Evolutionary conservation across 139 green algal species (phyloP).

Genomic region (Chlamydomonas sp.): DNA sequence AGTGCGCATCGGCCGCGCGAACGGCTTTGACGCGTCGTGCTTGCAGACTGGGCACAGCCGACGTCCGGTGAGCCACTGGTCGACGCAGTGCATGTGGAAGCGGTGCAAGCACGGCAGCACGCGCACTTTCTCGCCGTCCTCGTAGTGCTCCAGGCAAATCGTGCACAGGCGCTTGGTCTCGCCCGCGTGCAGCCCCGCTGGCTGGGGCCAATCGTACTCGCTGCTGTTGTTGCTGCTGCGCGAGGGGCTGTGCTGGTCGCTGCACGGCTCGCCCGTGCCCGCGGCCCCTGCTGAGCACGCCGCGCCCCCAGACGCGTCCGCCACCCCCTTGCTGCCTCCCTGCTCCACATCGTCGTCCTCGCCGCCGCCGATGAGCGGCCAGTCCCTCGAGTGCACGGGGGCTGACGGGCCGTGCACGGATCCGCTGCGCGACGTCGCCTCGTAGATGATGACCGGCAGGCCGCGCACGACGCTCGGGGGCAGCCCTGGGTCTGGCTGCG

Average conservation of each 20-base stretch:
- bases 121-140: constrained; percentile 24
- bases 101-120: constrained; percentile 31
- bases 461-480: constrained; percentile 1
- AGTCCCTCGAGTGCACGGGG: too few species aligned
- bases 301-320: too few species aligned
- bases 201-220: constrained; percentile 8
- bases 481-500: neutral
- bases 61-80: constrained; percentile 28
- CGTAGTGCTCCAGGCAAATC: constrained; percentile 27
- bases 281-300: too few species aligned
- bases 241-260: neutral
- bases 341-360: too few species aligned
- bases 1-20: too few species aligned
- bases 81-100: constrained; percentile 35
- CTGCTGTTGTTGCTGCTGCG: constrained; percentile 18
- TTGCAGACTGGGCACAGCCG: constrained; percentile 36
- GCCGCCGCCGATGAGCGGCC: too few species aligned
- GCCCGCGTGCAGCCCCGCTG: constrained; percentile 17
- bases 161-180: constrained; percentile 38
- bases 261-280: constrained; percentile 5
- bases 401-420: too few species aligned
- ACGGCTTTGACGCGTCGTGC: constrained; percentile 32
- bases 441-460: constrained; percentile 24
- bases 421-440: too few species aligned
- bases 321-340: too few species aligned